Base-by-base conservation (phyloP, 495 filamentous ascomycete genomes). In the Chlorociboria aeruginascens region DNA sequence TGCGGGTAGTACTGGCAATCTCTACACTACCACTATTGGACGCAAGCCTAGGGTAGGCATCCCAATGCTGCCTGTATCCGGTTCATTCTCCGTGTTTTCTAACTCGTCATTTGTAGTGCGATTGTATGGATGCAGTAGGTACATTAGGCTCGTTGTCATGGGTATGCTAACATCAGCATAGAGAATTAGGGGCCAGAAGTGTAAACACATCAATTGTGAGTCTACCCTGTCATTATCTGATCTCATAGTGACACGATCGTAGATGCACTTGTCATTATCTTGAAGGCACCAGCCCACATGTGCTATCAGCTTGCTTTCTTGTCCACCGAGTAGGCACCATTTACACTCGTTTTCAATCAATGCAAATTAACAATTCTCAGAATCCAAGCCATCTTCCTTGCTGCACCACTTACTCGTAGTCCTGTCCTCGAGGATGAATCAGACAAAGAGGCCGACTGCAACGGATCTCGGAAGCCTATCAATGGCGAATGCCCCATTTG, bases 401-500 rank as follows among this genome's bases (percentile, higher is more conserved):
- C 60, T n/a, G 79, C 79, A 0, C 76, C 78, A 7, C 45, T 52
- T 12, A 51, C 49, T 7, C 41, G 30, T 9, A 42, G 41, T 32
- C 29, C 36, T 17, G 45, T n/a, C 8, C 29, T 31, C 12, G 32
- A 32, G 20, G 20, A 25, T 25, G 54, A 66, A 10, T 37, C 39
- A 9, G 50, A 57, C 7, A 51, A 49, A 1, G 45, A 20, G 0
- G 49, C 20, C 9, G 40, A 48, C 33, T 43, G 45, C 7, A 55
- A 60, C 14, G 55, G 57, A 42, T 33, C 20, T n/a, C 63, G 69
- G 28, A 73, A 72, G 50, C 51, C 64, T 9, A 30, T 73, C 1
- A 81, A 86, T 12, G 85, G 78, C 13, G 81, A 89, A 52, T 89
- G 85, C 52, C 80, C 83, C 0, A 86, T 92, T 59, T 92, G 85